Evolutionary conservation across 805 yeast genomes (phyloP), one percentile per base, ranked within the genome.

Genomic region (Ogataea philodendri): DNA sequence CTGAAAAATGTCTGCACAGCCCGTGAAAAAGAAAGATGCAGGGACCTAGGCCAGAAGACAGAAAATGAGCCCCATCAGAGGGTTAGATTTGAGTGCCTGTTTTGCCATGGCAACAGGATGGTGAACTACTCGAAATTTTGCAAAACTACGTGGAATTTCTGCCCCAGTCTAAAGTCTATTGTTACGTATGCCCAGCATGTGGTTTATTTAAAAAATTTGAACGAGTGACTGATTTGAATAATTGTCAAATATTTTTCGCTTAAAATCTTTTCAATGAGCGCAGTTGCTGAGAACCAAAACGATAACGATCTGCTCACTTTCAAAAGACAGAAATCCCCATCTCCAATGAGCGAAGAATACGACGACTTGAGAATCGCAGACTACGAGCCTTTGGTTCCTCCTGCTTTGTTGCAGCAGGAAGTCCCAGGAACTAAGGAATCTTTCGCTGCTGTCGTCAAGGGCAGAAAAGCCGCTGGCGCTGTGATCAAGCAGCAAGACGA

Each of bases 341-440:
- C 78, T 9, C 83, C 83, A 26, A 64, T 68, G 30, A 78, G 77
- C 40, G 81, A 76, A 48, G 89, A 82, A 58, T 75, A 73, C 68
- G 81, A 75, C 49, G 90, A 85, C 51, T 82, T 83, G 50, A 71
- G 86, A 68, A 56, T 86, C 54, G 66, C 78, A 42, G 97, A 96
- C 44, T 90, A 88, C 77, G 95, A 90, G 56, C 98, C 98, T 9
- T 69, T 93, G 47, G 81, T 86, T 17, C 82, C 97, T 1, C 98
- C 98, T 41, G 97, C 89, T 39, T 73, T 89, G 34, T 68, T 93
- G 37, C 95, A 88, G 57, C 78, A 78, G 44, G 96, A 93, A 60
- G 74, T 84, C 45, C 89, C 93, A 29, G 80, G 85, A 32, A 55
- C 71, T 5, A 64, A 67, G 39, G 53, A 62, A 34, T 67, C 84